Base-by-base conservation (phyloP, 179 eudicot species). In the Heliamphora pulchella region DNA sequence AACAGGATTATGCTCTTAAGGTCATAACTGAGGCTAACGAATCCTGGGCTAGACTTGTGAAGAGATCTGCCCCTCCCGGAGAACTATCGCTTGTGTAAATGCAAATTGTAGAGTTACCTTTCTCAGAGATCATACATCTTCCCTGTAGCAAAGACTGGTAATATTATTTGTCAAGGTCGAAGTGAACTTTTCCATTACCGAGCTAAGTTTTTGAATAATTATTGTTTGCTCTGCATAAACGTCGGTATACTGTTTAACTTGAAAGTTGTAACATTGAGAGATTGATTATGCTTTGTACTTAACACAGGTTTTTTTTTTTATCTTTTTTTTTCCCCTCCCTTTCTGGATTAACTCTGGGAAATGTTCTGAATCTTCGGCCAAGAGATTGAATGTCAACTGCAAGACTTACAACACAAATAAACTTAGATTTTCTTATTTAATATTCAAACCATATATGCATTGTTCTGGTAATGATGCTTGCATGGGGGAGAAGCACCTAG, bases 1-100 rank as follows among this genome's bases (percentile, higher is more conserved):
- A 63, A 47, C 92, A 96, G 99, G 99, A 92, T 84, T 96, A 89
- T 85, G 97, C 99, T 39, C 94, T 93, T 47, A 96, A 91, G 90
- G 91, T 96, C 70, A 94, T 96, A 72, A 84, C 89, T 0, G 98
- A 96, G 86, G 92, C 99, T 6, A 96, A 96, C 39, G 99, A 96
- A 76, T 87, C 98, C 1, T 96, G 98, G 99, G 96, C 96, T 50
- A 94, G 91, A 77, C 92, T 96, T 72, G 94, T 96, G 64, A 96
- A 94, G 81, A 91, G 99, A 80, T 89, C 93, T 18, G 88, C 89
- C 84, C 80, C 94, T 68, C 87, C 98, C 18, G 97, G 98, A 80
- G 97, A 96, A 85, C 91, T 96, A 46, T 96, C 99, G 43, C 99
- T 96, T 68, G 89, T 88, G 77, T 94, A 82, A 85, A 80, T 82